Percentiles rank a stretch among this genome's conserved stretches.
Evolutionary conservation across 148 eudicot species (phyloP).

Genomic region (Chenopodium album): DNA sequence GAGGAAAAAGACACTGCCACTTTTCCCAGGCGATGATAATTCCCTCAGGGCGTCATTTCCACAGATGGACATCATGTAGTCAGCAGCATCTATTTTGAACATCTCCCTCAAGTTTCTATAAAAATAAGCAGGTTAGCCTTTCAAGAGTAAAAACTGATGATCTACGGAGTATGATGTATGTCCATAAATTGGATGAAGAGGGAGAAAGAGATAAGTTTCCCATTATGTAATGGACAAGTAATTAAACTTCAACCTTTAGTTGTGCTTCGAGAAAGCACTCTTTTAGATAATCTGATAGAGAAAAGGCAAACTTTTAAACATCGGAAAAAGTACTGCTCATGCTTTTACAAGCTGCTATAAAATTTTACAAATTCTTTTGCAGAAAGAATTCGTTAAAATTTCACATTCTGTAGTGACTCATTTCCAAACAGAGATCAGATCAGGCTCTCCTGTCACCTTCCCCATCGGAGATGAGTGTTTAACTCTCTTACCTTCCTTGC

Average conservation of each 20-base stretch:
- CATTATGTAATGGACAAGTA: background rate
- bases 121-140: slow-evolving; percentile 8
- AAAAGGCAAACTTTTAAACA: background rate
- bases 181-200: slow-evolving; percentile 13
- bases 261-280: background rate
- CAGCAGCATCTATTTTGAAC: slow-evolving; percentile 97
- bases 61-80: slow-evolving; percentile 98
- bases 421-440: background rate
- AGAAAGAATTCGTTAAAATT: background rate
- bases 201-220: background rate
- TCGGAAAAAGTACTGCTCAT: background rate
- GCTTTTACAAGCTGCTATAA: background rate
- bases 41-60: slow-evolving; percentile 96
- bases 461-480: background rate
- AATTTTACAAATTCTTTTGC: background rate
- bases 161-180: background rate
- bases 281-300: background rate
- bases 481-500: background rate
- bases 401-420: background rate
- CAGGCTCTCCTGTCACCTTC: background rate
- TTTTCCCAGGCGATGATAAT: slow-evolving; percentile 96
- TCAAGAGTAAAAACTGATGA: background rate
- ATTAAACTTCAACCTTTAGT: background rate
- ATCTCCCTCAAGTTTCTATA: slow-evolving; percentile 86
- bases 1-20: slow-evolving; percentile 94